Conservation (phyloP, 108 stramenopile species). For the Fragilariopsis cylindrus region DNA sequence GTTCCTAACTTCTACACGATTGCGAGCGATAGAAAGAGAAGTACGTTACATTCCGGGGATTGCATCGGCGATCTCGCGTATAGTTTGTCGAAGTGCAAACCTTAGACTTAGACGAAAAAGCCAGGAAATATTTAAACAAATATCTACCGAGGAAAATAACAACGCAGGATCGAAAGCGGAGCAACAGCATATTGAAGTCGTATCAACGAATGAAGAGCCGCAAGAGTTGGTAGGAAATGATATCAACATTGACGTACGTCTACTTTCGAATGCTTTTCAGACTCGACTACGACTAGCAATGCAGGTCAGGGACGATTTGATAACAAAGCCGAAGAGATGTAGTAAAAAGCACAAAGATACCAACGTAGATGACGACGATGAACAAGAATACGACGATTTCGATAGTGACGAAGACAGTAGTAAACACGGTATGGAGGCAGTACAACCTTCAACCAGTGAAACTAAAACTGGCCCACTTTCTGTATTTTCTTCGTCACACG, state of each 20-base stretch:
- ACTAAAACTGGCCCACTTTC: not conserved
- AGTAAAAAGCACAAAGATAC: not conserved
- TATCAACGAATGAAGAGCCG: not conserved
- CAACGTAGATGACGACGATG: not conserved
- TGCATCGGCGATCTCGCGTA: slow-evolving; percentile 57
- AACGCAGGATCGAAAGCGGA: not conserved
- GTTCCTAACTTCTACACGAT: slow-evolving; percentile 62
- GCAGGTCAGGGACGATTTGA: not conserved
- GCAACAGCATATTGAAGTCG: too few relatives aligned
- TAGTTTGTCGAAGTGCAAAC: slow-evolving; percentile 29
- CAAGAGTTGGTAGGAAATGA: not conserved
- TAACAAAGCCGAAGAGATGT: not conserved
- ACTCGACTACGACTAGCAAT: slow-evolving; percentile 8
- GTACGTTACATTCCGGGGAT: slow-evolving; percentile 66
- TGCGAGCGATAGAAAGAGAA: slow-evolving; percentile 71
- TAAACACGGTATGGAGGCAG: too few relatives aligned
- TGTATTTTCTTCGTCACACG: not conserved
- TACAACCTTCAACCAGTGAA: not conserved
- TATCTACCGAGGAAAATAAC: not conserved
- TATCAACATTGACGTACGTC: not conserved
- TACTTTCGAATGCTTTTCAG: not conserved
- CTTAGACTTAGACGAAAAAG: not conserved
- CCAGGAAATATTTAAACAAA: not conserved
- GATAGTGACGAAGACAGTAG: not conserved
- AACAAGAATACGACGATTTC: slow-evolving; percentile 6